Conservation (phyloP, 495 filamentous ascomycete species). For the Penicillium riverlandense region DNA sequence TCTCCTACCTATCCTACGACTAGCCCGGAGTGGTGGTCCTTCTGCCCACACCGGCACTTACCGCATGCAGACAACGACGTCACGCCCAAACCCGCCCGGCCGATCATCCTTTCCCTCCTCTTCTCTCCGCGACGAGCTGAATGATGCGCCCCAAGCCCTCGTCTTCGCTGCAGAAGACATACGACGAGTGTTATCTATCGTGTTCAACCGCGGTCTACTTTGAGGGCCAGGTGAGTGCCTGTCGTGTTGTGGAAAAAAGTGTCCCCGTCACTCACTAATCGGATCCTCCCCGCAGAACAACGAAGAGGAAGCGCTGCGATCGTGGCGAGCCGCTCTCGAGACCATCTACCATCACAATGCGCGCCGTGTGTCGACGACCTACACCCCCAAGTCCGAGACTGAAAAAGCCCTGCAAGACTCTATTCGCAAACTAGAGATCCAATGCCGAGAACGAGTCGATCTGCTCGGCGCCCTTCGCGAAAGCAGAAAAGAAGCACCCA, state of each 20-base stretch:
- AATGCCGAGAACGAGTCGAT: conserved; percentile 91
- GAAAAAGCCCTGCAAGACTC: conserved; percentile 79
- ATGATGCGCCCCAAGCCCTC: conserved; percentile 79
- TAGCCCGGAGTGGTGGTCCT: too few species aligned
- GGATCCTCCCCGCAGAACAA: conserved; percentile 59
- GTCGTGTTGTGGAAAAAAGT: not conserved
- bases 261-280: not conserved
- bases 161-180: conserved; percentile 89
- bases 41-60: not conserved
- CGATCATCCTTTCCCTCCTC: conserved; percentile 14
- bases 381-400: conserved; percentile 71
- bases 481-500: conserved; percentile 59
- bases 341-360: conserved; percentile 86
- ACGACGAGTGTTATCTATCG: conserved; percentile 89
- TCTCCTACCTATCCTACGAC: too few species aligned
- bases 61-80: conserved; percentile 36
- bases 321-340: conserved; percentile 86
- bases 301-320: conserved; percentile 83
- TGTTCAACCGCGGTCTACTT: conserved; percentile 95
- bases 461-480: conserved; percentile 73
- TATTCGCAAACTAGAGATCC: conserved; percentile 72
- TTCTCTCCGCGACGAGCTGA: conserved; percentile 14
- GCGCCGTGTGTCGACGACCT: conserved; percentile 60
- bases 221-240: conserved; percentile 65
- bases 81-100: conserved; percentile 30